A percentile compares a stretch with the other conserved stretches of the same genome.
These are phyloP conservation scores for Populus hybrid DNA, from an alignment of 441 rosid species.

Conservation along the genomic window DNA sequence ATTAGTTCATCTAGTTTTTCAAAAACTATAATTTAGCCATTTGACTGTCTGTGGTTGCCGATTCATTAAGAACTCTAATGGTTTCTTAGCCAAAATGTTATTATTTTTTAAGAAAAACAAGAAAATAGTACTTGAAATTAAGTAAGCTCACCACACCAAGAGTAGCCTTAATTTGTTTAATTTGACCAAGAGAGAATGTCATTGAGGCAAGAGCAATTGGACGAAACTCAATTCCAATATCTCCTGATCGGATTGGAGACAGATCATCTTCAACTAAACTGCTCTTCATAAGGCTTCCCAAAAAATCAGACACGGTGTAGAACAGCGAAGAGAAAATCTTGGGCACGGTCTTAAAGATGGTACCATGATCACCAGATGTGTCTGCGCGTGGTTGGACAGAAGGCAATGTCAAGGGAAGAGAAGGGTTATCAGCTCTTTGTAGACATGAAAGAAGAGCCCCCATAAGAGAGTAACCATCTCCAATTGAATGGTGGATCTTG, in stretches of 20 bases:
- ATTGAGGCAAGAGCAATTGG: slow-evolving; percentile 22
- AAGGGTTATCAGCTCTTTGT: slow-evolving; percentile 1
- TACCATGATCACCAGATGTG: not conserved
- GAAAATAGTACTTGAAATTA: not conserved
- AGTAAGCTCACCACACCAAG: slow-evolving; percentile 33
- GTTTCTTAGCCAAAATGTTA: not conserved
- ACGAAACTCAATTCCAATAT: slow-evolving; percentile 19
- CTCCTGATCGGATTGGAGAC: slow-evolving; percentile 30
- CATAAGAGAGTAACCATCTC: not conserved
- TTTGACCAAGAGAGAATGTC: slow-evolving; percentile 29
- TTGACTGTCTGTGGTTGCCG: not conserved
- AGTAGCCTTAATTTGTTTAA: slow-evolving; percentile 36
- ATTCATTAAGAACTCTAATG: not conserved
- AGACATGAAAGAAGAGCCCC: slow-evolving; percentile 3
- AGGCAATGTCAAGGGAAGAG: not conserved
- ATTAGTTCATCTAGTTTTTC: not conserved
- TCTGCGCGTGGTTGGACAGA: not conserved
- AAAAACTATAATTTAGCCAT: not conserved
- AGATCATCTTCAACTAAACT: slow-evolving; percentile 28
- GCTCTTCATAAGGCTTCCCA: slow-evolving; percentile 32
- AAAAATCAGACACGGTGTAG: slow-evolving; percentile 31
- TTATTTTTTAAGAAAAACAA: not conserved
- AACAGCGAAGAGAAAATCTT: not conserved
- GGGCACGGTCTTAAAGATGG: not conserved
- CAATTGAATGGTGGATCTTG: not conserved